Percentiles rank a stretch among this genome's conserved stretches.
These are phyloP conservation scores for Lyophyllum decastes DNA, from an alignment of 768 basidiomycete genomes.

Conservation along the genomic window DNA sequence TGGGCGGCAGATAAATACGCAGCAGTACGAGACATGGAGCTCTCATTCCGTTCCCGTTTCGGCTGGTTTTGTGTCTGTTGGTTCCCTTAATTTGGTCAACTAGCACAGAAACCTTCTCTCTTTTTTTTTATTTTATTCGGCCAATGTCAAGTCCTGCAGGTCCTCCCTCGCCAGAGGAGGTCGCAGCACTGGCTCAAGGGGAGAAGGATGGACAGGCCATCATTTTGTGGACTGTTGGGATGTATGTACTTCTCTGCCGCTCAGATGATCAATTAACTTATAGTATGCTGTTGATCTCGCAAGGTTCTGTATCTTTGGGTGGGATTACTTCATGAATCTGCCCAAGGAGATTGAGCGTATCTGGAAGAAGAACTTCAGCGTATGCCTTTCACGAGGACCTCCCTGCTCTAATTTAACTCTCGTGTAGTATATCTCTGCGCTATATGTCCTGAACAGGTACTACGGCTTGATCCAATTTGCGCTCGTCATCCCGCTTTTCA, in stretches of 20 bases:
- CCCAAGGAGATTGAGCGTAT: slow-evolving; percentile 24
- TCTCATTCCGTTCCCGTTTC: not conserved
- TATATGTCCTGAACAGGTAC: slow-evolving; percentile 25
- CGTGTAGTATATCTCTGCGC: slow-evolving; percentile 13
- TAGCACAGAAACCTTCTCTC: not conserved
- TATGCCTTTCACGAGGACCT: slow-evolving; percentile 2
- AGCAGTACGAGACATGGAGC: not conserved
- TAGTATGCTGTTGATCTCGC: not conserved
- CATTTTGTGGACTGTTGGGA: slow-evolving; percentile 25
- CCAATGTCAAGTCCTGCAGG: not conserved
- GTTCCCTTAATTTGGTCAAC: not conserved
- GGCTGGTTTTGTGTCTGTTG: not conserved
- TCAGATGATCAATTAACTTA: not conserved
- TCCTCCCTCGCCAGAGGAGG: slow-evolving; percentile 15
- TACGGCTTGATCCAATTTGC: slow-evolving; percentile 25
- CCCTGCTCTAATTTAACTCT: not conserved
- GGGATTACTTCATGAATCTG: slow-evolving; percentile 26
- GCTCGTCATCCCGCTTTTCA: slow-evolving; percentile 9
- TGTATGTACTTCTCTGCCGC: slow-evolving; percentile 17
- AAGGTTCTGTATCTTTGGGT: slow-evolving; percentile 31
- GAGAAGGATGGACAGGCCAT: slow-evolving; percentile 23
- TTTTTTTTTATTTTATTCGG: not conserved
- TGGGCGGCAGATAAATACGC: not conserved
- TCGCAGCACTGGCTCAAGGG: slow-evolving; percentile 15
- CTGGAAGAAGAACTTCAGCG: slow-evolving; percentile 25